A percentile compares a stretch with the other conserved stretches of the same genome.
Evolutionary conservation across 306 rosid species (phyloP).

Genomic region (Amphicarpaea edgeworthii): DNA sequence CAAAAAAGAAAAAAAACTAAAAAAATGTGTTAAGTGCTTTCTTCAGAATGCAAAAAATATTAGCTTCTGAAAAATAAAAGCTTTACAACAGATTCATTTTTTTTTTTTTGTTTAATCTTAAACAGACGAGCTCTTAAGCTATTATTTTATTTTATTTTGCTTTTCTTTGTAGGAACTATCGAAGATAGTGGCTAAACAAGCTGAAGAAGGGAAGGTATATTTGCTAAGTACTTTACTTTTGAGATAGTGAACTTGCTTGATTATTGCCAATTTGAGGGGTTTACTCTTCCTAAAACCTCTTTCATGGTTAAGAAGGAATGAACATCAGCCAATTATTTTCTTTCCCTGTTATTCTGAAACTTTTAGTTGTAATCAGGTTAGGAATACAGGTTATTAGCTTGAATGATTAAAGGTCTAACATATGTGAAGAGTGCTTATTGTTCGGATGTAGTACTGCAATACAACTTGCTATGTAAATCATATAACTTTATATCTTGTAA

Average conservation of each 20-base stretch:
- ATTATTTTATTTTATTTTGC: background rate
- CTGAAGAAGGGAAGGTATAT: conserved; percentile 97
- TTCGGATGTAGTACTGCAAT: conserved; percentile 3
- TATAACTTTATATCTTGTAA: conserved; percentile 16
- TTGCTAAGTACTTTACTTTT: conserved; percentile 34
- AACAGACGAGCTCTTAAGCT: background rate
- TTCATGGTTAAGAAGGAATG: conserved; percentile 1
- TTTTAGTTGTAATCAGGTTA: conserved; percentile 4
- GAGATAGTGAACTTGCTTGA: conserved; percentile 37
- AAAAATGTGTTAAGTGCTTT: background rate
- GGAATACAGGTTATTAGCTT: background rate
- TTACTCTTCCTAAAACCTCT: conserved; percentile 14
- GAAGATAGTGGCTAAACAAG: conserved; percentile 85
- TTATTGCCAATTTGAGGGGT: conserved; percentile 39
- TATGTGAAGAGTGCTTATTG: background rate
- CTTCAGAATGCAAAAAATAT: background rate
- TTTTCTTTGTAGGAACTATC: conserved; percentile 71
- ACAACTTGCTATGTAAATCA: conserved; percentile 23
- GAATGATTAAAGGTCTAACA: background rate
- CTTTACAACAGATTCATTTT: background rate
- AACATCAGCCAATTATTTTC: conserved; percentile 5
- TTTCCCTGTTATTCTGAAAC: conserved; percentile 29
- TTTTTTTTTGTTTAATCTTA: background rate
- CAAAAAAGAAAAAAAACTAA: background rate
- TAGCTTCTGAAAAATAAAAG: background rate